phyloP scores from a whole-genome alignment of 129 eudicot genomes.

The Flaveria robusta region DNA sequence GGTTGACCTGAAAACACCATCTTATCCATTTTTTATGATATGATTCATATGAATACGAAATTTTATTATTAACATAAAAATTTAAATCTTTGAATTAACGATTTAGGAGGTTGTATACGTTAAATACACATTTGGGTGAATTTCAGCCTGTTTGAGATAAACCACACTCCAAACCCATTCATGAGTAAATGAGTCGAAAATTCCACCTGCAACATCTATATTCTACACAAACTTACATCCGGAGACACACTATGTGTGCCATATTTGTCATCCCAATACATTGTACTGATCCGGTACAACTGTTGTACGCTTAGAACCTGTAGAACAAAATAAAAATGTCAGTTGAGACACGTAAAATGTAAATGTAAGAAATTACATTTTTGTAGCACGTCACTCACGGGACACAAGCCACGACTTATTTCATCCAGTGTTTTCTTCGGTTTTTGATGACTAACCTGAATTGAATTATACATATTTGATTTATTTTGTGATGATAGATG shows the following conservation, averaged over 20 bases:
- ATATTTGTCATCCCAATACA: constrained; percentile 55
- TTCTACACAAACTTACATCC: constrained; percentile 34
- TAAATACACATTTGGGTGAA: background rate
- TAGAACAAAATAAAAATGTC: background rate
- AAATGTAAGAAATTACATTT: background rate
- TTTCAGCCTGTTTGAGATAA: background rate
- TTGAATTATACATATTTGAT: background rate
- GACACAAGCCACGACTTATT: constrained; percentile 83
- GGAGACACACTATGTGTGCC: constrained; percentile 49
- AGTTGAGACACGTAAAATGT: background rate
- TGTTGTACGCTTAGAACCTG: constrained; percentile 51
- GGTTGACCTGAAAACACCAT: background rate
- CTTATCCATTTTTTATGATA: background rate
- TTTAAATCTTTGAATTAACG: no score
- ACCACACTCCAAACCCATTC: background rate
- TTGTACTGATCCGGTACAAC: constrained; percentile 45
- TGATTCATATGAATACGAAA: background rate
- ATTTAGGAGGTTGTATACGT: no score
- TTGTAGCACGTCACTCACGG: constrained; percentile 56
- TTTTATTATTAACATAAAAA: no score
- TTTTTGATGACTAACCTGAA: constrained; percentile 89
- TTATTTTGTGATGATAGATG: background rate
- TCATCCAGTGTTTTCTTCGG: constrained; percentile 54
- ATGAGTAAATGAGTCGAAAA: background rate
- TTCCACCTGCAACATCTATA: background rate